These are phyloP conservation scores for Geopyxis carbonaria DNA, from an alignment of 495 filamentous ascomycete species.

Conservation along the genomic window DNA sequence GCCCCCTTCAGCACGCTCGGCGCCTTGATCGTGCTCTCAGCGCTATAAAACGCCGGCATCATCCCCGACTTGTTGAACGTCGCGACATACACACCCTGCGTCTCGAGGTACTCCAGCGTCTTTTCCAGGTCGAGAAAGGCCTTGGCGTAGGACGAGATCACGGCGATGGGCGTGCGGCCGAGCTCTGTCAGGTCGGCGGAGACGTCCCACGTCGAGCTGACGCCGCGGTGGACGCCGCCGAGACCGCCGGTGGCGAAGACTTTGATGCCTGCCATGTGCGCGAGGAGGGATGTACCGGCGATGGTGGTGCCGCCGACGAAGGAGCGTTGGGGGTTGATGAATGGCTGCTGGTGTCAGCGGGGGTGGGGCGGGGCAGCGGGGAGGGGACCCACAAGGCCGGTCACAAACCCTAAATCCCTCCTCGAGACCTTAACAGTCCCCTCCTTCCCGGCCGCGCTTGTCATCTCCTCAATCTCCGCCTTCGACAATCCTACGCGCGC, in stretches of 20 bases:
- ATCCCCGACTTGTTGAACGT: slow-evolving; percentile 61
- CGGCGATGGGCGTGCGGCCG: slow-evolving; percentile 75
- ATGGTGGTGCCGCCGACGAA: slow-evolving; percentile 68
- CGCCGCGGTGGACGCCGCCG: slow-evolving; percentile 87
- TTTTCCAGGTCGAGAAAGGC: slow-evolving; percentile 84
- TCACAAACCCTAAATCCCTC: slow-evolving; percentile 65
- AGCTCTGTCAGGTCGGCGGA: slow-evolving; percentile 92
- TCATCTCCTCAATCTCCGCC: slow-evolving; percentile 53
- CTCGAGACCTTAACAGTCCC: slow-evolving; percentile 65
- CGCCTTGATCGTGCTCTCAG: slow-evolving; percentile 67
- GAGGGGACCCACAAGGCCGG: slow-evolving; percentile 46
- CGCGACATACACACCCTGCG: slow-evolving; percentile 68
- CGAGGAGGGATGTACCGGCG: slow-evolving; percentile 79
- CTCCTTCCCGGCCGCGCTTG: slow-evolving; percentile 43
- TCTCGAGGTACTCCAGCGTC: slow-evolving; percentile 89
- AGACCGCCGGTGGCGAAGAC: slow-evolving; percentile 77
- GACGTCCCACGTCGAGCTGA: slow-evolving; percentile 72
- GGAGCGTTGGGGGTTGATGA: background rate
- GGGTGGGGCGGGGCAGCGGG: too few relatives aligned
- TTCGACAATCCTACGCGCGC: slow-evolving; percentile 58
- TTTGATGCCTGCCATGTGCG: slow-evolving; percentile 70
- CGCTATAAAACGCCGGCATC: slow-evolving; percentile 77
- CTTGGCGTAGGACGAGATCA: slow-evolving; percentile 82
- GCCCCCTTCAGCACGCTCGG: slow-evolving; percentile 57
- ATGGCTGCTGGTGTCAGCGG: background rate